phyloP scores from a whole-genome alignment of 2,329 filamentous ascomycete genomes.

The Biscogniauxia mediterranea region DNA sequence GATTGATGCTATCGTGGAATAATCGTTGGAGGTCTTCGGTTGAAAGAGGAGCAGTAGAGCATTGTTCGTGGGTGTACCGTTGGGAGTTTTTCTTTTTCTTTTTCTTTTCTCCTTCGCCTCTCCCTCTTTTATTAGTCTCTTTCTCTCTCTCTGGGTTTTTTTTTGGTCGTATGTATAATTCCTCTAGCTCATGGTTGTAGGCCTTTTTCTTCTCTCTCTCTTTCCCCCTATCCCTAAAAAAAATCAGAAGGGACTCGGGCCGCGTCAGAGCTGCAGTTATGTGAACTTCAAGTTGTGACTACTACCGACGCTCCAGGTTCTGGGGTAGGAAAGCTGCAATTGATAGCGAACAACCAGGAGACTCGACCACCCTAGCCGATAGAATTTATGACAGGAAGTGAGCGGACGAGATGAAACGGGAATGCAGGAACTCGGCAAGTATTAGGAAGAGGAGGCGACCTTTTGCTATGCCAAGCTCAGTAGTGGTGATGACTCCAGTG shows the following conservation, averaged over 20 bases:
- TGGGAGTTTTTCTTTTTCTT: background rate
- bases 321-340: background rate
- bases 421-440: background rate
- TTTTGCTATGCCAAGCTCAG: background rate
- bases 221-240: too few relatives aligned
- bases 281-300: too few relatives aligned
- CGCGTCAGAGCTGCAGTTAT: too few relatives aligned
- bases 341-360: background rate
- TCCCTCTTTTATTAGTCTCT: background rate
- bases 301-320: too few relatives aligned
- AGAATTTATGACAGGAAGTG: background rate
- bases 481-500: background rate
- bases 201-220: background rate
- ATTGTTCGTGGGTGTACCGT: conserved; percentile 23
- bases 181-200: background rate
- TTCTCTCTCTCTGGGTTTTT: background rate
- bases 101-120: background rate
- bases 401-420: background rate
- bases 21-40: conserved; percentile 32
- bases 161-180: background rate
- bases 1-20: conserved; percentile 32
- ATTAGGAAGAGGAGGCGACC: background rate
- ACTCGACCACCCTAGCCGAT: background rate
- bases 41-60: conserved; percentile 23
- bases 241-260: too few relatives aligned